These are phyloP conservation scores for Syzygium malaccense DNA, from an alignment of 441 rosid genomes.

Conservation along the genomic window DNA sequence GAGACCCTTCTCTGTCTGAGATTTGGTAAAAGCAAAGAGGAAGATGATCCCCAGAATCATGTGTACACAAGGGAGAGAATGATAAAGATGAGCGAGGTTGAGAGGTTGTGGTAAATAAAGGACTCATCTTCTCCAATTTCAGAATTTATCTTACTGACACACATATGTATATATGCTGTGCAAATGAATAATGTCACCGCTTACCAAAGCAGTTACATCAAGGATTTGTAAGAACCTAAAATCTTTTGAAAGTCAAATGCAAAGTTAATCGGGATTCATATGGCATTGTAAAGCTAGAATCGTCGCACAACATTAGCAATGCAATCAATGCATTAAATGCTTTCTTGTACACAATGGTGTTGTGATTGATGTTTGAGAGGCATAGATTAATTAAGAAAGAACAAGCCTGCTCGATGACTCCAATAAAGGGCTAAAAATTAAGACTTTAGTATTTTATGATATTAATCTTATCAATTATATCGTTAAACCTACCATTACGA, in stretches of 20 bases:
- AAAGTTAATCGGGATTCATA: not conserved
- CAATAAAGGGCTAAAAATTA: not conserved
- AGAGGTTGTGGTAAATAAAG: not conserved
- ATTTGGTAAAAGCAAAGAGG: not conserved
- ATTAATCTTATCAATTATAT: not conserved
- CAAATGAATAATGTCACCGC: not conserved
- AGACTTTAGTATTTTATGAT: not conserved
- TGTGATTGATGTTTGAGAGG: not conserved
- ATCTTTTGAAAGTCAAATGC: not conserved
- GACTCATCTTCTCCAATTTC: not conserved
- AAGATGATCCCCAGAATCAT: not conserved
- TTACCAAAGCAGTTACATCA: not conserved
- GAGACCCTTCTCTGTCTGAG: not conserved
- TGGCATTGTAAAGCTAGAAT: not conserved
- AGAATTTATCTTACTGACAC: not conserved
- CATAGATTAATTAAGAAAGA: not conserved
- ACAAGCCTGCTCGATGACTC: not conserved
- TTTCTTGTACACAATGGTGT: not conserved
- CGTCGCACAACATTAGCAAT: accelerated
- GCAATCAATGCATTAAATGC: not conserved
- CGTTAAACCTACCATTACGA: not conserved
- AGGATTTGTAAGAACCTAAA: not conserved
- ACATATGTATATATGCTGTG: not conserved
- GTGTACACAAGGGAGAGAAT: not conserved
- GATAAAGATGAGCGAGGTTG: not conserved